Base-by-base conservation (phyloP, 495 filamentous ascomycete genomes). In the Neurospora terricola region DNA sequence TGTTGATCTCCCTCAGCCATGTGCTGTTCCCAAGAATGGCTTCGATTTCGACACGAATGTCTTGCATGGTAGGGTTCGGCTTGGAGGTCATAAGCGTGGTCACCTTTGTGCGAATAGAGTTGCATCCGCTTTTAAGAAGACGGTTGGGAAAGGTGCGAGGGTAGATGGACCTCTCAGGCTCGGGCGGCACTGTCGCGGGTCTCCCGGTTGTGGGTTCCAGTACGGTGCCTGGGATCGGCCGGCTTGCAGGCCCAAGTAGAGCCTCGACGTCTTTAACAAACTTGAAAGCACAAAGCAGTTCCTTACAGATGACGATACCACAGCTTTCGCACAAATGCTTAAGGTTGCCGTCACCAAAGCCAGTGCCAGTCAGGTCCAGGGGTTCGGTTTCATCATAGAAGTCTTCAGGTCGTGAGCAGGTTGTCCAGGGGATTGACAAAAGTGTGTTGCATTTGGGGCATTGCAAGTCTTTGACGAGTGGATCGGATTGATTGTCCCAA, bases 341-440 rank as follows among this genome's bases (percentile, higher is more conserved):
- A 59, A 94, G 88, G 16, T 85, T 81, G 70, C 86, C 87, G 75
- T 94, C 92, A 14, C 90, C 89, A 75, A 88, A 91, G n/a, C 92
- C 92, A n/a, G 78, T 77, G 7, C 86, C 86, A 9, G 74, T 71
- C 39, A 83, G 75, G 2, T 78, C 76, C 18, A 75, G 62, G 1
- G 62, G 39, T 3, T 73, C 30, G 1, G 14, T 14, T 40, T 62
- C 40, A 38, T 75, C 72, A 70, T 37, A 11, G 9, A 73, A 74
- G 10, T 77, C 59, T 40, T 84, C 82, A 0, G 79, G 75, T n/a
- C 82, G 71, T 12, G 78, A 78, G 71, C 86, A 88, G 0, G 83
- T 85, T 18, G 91, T 91, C 90, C 91, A 94, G 0, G 87, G 87
- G 11, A 90, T 83, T 7, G 80, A 66, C 30, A 88, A 54, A 16